These are phyloP conservation scores for Thecaphora frezii DNA, from an alignment of 1,284 basidiomycete genomes.

Conservation along the genomic window DNA sequence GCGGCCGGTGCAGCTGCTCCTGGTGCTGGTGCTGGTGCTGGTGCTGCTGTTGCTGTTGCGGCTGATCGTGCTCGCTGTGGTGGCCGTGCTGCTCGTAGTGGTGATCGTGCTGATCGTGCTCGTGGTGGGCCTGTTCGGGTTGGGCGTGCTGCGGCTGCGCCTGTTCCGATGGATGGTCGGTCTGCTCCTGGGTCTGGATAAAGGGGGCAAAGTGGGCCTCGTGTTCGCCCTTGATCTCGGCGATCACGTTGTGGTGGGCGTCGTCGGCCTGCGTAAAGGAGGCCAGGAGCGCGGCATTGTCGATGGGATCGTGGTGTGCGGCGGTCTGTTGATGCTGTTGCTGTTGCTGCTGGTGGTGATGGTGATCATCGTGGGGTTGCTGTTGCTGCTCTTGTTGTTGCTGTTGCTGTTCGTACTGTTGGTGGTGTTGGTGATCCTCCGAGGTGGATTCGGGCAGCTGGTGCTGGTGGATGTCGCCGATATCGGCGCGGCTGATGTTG, in stretches of 20 bases:
- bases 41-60: neutral
- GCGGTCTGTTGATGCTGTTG: constrained; percentile 1
- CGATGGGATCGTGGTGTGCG: too few species aligned
- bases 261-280: neutral
- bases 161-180: too few species aligned
- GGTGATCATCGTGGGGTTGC: constrained; percentile 3
- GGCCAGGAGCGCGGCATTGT: neutral
- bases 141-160: too few species aligned
- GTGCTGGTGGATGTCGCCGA: neutral
- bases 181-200: too few species aligned
- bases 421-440: neutral
- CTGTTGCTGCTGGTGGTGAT: constrained; percentile 3
- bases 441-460: neutral
- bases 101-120: neutral
- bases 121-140: neutral
- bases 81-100: neutral
- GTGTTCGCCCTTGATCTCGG: too few species aligned
- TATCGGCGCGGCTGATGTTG: neutral
- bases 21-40: neutral
- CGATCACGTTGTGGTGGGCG: too few species aligned
- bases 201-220: too few species aligned
- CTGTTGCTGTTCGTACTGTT: neutral
- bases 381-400: constrained; percentile 2
- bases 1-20: neutral
- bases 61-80: neutral